Evolutionary conservation across 306 rosid species (phyloP).

Genomic region (Prosopis cineraria): DNA sequence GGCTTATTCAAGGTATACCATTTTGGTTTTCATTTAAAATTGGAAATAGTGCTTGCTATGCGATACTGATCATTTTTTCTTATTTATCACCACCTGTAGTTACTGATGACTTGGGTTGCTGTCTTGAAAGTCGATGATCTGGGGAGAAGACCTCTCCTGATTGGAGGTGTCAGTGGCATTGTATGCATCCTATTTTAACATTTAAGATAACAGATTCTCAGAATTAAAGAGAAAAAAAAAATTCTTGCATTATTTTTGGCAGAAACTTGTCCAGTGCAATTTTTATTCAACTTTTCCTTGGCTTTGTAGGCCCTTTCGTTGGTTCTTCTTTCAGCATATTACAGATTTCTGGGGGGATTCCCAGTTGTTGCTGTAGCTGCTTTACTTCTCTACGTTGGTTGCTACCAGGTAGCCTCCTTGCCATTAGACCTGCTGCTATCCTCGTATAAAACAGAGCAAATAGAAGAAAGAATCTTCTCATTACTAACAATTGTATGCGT

Average conservation of each 20-base stretch:
- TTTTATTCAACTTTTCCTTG: conserved; percentile 32
- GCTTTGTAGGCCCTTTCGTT: conserved; percentile 70
- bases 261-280: conserved; percentile 32
- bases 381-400: conserved; percentile 92
- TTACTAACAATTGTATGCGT: neutral
- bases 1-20: conserved; percentile 83
- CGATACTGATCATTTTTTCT: conserved; percentile 33
- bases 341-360: conserved; percentile 83
- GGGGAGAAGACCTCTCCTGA: conserved; percentile 91
- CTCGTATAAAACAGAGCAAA: neutral
- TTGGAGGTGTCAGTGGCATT: conserved; percentile 90
- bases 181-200: conserved; percentile 53
- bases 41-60: conserved; percentile 11
- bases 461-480: neutral
- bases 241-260: conserved; percentile 9
- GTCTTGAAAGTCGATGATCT: conserved; percentile 90
- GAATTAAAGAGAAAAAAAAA: no score
- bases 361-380: conserved; percentile 88
- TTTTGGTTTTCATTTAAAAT: conserved; percentile 28
- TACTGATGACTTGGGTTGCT: conserved; percentile 88
- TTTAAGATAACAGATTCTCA: conserved; percentile 14
- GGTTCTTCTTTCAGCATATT: conserved; percentile 81
- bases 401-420: conserved; percentile 79
- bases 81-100: conserved; percentile 49
- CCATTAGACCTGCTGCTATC: conserved; percentile 20